Conservation (phyloP, 2,329 filamentous ascomycete species). For the Pestalotiopsis sp. region DNA sequence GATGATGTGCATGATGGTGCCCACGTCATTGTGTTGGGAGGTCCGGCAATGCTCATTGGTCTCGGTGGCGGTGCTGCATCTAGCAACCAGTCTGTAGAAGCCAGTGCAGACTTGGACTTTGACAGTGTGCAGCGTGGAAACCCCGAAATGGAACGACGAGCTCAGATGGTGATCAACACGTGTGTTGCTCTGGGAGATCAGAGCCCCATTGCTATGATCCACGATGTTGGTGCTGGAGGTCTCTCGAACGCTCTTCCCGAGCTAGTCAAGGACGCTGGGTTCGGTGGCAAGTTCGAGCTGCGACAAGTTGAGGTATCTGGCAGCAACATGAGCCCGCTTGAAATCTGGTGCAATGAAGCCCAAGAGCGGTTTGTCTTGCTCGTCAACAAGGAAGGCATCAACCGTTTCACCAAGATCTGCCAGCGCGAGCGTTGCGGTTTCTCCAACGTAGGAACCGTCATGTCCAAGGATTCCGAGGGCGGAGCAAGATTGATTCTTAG, state of each 20-base stretch:
- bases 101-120: constrained; percentile 91
- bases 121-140: constrained; percentile 97
- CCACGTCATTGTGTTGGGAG: constrained; percentile 83
- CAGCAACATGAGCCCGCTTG: constrained; percentile 87
- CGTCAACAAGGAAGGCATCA: constrained; percentile 78
- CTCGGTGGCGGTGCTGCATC: constrained; percentile 95
- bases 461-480: constrained; percentile 62
- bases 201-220: constrained; percentile 94
- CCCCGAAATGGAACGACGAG: constrained; percentile 91
- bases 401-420: constrained; percentile 71
- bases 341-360: constrained; percentile 98
- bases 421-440: constrained; percentile 86
- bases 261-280: constrained; percentile 75
- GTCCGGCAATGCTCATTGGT: constrained; percentile 96
- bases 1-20: constrained; percentile 82
- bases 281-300: constrained; percentile 91
- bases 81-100: constrained; percentile 84
- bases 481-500: constrained; percentile 72
- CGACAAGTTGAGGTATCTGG: constrained; percentile 91
- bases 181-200: constrained; percentile 82
- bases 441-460: constrained; percentile 84
- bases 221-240: constrained; percentile 95
- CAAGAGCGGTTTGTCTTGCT: constrained; percentile 96
- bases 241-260: constrained; percentile 76
- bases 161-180: constrained; percentile 97